Conservation (phyloP, 192 early-diverging fungal species). For the Entomortierella lignicola region DNA sequence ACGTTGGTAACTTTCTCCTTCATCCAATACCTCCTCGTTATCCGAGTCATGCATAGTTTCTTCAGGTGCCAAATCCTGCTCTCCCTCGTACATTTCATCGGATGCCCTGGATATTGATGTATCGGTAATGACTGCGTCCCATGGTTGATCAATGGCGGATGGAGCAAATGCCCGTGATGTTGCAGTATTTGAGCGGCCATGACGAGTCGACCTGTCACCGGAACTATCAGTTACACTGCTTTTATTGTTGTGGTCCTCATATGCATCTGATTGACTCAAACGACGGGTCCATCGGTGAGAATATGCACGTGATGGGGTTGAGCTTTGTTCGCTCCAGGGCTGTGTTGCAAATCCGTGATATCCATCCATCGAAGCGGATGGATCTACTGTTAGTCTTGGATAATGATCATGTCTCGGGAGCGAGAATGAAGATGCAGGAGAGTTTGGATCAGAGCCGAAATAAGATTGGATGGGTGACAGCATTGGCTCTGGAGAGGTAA, state of each 20-base stretch:
- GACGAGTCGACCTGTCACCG: not conserved
- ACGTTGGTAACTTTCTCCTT: constrained; percentile 4
- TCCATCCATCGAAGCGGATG: constrained; percentile 31
- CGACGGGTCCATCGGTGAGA: constrained; percentile 52
- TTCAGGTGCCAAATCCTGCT: not conserved
- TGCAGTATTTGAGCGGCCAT: not conserved
- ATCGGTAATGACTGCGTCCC: not conserved
- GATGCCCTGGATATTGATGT: not conserved
- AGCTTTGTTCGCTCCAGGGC: constrained; percentile 52
- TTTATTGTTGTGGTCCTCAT: constrained; percentile 1
- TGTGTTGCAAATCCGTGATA: constrained; percentile 52
- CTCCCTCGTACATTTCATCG: not conserved
- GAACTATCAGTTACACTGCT: not conserved
- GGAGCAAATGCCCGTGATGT: not conserved
- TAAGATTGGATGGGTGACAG: constrained; percentile 52
- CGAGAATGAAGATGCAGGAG: constrained; percentile 30
- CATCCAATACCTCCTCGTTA: constrained; percentile 11
- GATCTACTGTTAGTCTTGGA: constrained; percentile 25
- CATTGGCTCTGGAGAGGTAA: constrained; percentile 47
- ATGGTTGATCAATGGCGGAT: not conserved
- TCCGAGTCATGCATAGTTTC: constrained; percentile 10
- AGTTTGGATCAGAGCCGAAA: constrained; percentile 49
- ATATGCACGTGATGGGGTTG: constrained; percentile 31
- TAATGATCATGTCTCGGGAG: constrained; percentile 46
- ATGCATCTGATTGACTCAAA: constrained; percentile 33